Percentiles rank a stretch among this genome's conserved stretches.
These are phyloP conservation scores for Trichocomaceae sp. DNA, from an alignment of 2,329 filamentous ascomycete species.

Conservation along the genomic window DNA sequence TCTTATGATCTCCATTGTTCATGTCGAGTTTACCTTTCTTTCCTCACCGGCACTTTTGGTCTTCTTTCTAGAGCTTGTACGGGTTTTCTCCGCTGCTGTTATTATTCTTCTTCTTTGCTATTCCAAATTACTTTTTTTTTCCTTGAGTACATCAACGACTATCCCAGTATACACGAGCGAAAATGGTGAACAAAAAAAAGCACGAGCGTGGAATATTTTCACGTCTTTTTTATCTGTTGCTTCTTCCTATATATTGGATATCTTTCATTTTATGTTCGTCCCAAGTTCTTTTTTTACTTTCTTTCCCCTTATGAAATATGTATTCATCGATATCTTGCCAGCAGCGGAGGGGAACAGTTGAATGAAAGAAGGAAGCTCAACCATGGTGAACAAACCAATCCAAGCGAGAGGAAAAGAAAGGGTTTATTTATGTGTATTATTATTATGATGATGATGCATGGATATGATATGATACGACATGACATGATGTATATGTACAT, in stretches of 20 bases:
- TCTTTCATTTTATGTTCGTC: background rate
- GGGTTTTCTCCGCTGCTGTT: background rate
- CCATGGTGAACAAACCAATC: too few species aligned
- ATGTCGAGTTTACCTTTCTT: background rate
- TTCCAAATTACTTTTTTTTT: background rate
- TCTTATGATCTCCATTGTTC: background rate
- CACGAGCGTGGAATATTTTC: background rate
- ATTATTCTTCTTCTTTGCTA: background rate
- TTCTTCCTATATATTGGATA: constrained; percentile 1
- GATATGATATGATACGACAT: background rate
- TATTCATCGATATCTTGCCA: background rate
- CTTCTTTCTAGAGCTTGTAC: background rate
- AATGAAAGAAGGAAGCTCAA: background rate
- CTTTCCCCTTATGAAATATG: background rate
- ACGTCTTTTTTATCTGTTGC: background rate
- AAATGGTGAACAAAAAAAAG: background rate
- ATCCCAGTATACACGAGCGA: background rate
- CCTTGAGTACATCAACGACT: background rate
- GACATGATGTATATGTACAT: background rate
- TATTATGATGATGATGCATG: background rate
- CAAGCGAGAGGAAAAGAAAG: background rate
- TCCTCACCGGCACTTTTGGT: background rate
- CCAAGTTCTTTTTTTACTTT: background rate
- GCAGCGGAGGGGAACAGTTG: background rate
- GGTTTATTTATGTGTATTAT: background rate